Conservation (phyloP, 208 protist species). For the Acanthamoeba healyi region DNA sequence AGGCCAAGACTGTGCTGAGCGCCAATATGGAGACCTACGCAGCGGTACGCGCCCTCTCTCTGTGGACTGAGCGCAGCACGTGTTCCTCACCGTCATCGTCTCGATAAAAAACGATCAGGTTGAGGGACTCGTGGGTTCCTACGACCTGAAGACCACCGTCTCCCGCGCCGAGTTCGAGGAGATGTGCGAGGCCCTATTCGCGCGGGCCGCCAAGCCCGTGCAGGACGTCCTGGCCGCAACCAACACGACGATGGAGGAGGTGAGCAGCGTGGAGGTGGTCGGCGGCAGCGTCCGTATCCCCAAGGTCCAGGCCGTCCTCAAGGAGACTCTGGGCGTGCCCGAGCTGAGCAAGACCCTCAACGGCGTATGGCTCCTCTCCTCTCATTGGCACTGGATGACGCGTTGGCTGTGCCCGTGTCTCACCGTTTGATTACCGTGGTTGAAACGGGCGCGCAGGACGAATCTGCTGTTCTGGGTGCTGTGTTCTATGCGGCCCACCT, state of each 20-base stretch:
- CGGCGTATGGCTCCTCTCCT: neutral
- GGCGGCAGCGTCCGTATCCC: constrained; percentile 82
- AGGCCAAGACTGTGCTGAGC: constrained; percentile 93
- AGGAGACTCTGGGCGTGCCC: constrained; percentile 71
- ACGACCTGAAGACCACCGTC: constrained; percentile 89
- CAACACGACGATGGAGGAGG: constrained; percentile 47
- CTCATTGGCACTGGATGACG: too few relatives aligned
- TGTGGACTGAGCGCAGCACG: too few relatives aligned
- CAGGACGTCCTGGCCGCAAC: neutral
- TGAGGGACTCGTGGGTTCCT: constrained; percentile 92
- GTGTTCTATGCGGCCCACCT: constrained; percentile 80
- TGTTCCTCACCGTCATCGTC: too few relatives aligned
- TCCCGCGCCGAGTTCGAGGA: constrained; percentile 90
- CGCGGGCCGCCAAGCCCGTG: constrained; percentile 85
- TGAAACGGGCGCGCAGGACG: constrained; percentile 70
- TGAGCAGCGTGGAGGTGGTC: constrained; percentile 78
- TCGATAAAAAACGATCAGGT: too few relatives aligned
- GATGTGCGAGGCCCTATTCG: constrained; percentile 89
- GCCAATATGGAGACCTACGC: constrained; percentile 93
- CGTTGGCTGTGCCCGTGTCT: too few relatives aligned
- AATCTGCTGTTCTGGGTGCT: constrained; percentile 78
- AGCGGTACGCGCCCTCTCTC: constrained; percentile 66
- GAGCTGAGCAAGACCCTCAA: constrained; percentile 48
- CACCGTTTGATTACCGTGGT: neutral
- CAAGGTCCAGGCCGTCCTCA: constrained; percentile 78